Conservation (phyloP, 768 basidiomycete genomes). For the Saitozyma sp. region DNA sequence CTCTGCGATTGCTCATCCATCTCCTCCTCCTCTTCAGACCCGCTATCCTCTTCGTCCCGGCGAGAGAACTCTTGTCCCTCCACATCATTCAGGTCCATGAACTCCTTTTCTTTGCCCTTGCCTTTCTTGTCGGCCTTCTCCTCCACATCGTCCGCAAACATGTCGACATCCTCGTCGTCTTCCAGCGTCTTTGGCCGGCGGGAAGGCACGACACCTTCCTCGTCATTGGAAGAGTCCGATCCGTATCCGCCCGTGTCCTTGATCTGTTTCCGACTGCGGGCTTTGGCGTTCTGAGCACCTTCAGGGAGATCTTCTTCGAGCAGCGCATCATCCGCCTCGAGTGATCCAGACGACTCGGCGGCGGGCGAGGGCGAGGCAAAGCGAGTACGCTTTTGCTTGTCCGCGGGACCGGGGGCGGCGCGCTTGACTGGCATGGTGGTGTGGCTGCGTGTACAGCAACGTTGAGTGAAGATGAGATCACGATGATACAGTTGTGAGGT, state of each 20-base stretch:
- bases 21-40: slow-evolving; percentile 54
- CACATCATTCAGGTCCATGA: slow-evolving; percentile 85
- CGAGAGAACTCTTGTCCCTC: slow-evolving; percentile 86
- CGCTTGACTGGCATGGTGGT: slow-evolving; percentile 30
- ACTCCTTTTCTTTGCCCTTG: slow-evolving; percentile 68
- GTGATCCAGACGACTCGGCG: slow-evolving; percentile 5
- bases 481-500: no score
- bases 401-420: slow-evolving; percentile 11
- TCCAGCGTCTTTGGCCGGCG: slow-evolving; percentile 57
- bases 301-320: slow-evolving; percentile 48
- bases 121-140: slow-evolving; percentile 47
- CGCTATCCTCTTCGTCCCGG: slow-evolving; percentile 23
- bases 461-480: no score
- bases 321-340: slow-evolving; percentile 13
- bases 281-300: slow-evolving; percentile 49
- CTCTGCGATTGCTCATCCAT: slow-evolving; percentile 76
- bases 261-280: slow-evolving; percentile 67
- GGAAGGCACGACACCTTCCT: slow-evolving; percentile 86
- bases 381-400: slow-evolving; percentile 34
- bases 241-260: slow-evolving; percentile 82
- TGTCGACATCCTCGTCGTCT: slow-evolving; percentile 74
- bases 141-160: slow-evolving; percentile 61
- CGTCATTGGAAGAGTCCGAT: slow-evolving; percentile 90
- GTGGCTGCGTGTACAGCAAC: not conserved
- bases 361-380: slow-evolving; percentile 35